A percentile compares a stretch with the other conserved stretches of the same genome.
Conservation (phyloP, 2,329 filamentous ascomycete genomes). For the Hansfordia pulvinata region DNA sequence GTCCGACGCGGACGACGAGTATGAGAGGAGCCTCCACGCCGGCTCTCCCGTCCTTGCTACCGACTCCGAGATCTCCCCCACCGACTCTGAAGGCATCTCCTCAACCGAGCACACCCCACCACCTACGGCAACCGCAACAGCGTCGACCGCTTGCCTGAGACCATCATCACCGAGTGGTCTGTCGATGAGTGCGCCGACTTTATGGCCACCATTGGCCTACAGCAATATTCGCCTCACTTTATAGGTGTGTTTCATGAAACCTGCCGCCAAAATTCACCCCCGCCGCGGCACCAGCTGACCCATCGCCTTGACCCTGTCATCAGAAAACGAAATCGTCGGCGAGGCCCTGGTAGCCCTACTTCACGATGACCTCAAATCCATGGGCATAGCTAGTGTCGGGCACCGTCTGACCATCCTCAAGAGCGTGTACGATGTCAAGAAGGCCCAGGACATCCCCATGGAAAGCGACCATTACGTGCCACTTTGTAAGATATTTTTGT, state of each 20-base stretch:
- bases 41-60: slow-evolving; percentile 51
- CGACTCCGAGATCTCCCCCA: slow-evolving; percentile 56
- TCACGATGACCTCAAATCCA: slow-evolving; percentile 88
- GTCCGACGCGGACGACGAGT: slow-evolving; percentile 73
- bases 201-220: slow-evolving; percentile 62
- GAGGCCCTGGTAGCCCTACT: slow-evolving; percentile 79
- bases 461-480: slow-evolving; percentile 92
- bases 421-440: slow-evolving; percentile 91
- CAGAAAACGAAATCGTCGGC: slow-evolving; percentile 89
- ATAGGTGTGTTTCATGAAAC: slow-evolving; percentile 43
- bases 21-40: slow-evolving; percentile 58
- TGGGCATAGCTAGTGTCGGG: slow-evolving; percentile 85
- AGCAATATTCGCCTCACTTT: slow-evolving; percentile 73
- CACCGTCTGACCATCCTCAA: slow-evolving; percentile 92
- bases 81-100: slow-evolving; percentile 58
- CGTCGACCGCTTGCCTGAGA: slow-evolving; percentile 55
- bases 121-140: slow-evolving; percentile 57
- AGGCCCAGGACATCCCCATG: slow-evolving; percentile 80
- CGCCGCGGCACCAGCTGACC: slow-evolving; percentile 2
- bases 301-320: slow-evolving; percentile 2
- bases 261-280: too few relatives aligned
- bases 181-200: slow-evolving; percentile 86
- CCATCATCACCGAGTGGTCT: slow-evolving; percentile 67
- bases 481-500: slow-evolving; percentile 50
- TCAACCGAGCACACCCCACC: slow-evolving; percentile 66